Percentiles rank a stretch among this genome's conserved stretches.
Conservation (phyloP, 2,329 filamentous ascomycete species). For the Pseudogymnoascus sp. region DNA sequence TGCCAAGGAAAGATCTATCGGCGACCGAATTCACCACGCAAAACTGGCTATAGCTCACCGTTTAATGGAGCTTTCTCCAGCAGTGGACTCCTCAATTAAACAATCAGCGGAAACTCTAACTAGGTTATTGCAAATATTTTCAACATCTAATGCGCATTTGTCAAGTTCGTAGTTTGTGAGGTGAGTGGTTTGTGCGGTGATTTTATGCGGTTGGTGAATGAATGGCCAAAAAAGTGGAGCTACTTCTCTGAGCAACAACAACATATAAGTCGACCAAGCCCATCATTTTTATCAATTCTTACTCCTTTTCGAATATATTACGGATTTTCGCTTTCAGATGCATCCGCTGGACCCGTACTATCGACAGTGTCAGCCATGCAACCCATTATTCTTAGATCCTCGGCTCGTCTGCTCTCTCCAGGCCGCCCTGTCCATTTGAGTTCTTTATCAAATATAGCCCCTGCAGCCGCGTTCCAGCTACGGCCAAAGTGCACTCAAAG, state of each 20-base stretch:
- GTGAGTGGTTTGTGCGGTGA: background rate
- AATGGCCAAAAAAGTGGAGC: background rate
- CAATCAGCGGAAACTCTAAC: background rate
- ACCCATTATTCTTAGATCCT: background rate
- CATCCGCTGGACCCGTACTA: background rate
- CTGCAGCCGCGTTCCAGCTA: background rate
- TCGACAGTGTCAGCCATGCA: background rate
- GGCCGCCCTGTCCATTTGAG: background rate
- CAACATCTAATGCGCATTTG: background rate
- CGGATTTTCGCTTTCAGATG: background rate
- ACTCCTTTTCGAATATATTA: background rate
- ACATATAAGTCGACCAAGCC: background rate
- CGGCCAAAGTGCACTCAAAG: background rate
- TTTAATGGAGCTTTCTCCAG: background rate
- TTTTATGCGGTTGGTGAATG: background rate
- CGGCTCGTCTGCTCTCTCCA: background rate
- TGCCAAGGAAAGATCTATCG: background rate
- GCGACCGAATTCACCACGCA: background rate
- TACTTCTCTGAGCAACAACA: background rate
- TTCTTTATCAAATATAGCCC: background rate
- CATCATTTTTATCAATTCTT: background rate
- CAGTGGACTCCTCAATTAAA: background rate
- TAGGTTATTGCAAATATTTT: background rate
- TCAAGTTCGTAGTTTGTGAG: background rate
- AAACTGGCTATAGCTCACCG: background rate